Conservation (phyloP, 768 basidiomycete species). For the Phaeotremella fagi region DNA sequence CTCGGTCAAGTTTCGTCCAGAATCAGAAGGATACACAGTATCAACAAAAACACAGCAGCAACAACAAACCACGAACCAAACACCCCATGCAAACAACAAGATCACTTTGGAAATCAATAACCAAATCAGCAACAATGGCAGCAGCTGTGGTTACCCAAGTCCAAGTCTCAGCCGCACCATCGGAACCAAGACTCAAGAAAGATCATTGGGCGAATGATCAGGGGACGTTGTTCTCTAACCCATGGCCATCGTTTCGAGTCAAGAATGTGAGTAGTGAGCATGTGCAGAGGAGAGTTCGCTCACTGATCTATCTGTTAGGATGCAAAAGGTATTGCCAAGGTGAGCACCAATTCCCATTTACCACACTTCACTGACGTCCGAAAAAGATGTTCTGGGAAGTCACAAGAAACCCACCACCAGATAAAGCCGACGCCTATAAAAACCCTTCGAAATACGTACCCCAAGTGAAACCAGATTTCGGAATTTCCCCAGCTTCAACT, state of each 20-base stretch:
- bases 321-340: background rate
- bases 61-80: no score
- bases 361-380: no score
- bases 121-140: conserved; percentile 67
- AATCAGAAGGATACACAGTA: no score
- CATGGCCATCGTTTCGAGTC: conserved; percentile 34
- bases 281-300: no score
- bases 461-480: conserved; percentile 24
- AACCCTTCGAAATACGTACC: conserved; percentile 14
- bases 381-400: conserved; percentile 2
- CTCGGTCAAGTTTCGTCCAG: no score
- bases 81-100: conserved; percentile 18
- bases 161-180: background rate
- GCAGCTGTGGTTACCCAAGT: conserved; percentile 58
- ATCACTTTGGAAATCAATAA: conserved; percentile 61
- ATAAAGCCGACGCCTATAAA: conserved; percentile 7
- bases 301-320: background rate
- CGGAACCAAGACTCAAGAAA: background rate
- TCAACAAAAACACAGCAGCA: no score
- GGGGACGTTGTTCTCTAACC: conserved; percentile 35
- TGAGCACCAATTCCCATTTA: background rate
- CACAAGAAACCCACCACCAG: conserved; percentile 3
- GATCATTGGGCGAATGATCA: conserved; percentile 39
- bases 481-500: background rate
- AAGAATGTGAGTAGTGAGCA: conserved; percentile 18